Base-by-base conservation (phyloP, 2,329 filamentous ascomycete species). In the Fusarium humuli region DNA sequence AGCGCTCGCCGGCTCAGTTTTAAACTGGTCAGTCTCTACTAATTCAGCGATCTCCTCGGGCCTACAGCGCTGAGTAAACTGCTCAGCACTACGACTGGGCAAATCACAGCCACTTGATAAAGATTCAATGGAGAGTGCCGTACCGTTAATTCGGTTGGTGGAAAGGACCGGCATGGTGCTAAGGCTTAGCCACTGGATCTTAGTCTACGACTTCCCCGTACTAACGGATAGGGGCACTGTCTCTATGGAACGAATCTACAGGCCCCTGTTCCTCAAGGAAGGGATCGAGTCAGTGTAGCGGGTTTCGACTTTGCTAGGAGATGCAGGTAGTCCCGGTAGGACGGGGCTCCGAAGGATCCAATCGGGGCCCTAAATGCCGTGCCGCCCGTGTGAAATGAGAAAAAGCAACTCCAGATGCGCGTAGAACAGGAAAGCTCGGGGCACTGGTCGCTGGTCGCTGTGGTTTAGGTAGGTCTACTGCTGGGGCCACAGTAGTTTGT, bases 121-220 rank as follows among this genome's bases (percentile, higher is more conserved):
- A 11, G 10, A 13, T 27, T 11, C 8, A 16, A 20, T 29, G 23
- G 7, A 41, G 23, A 53, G 27, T n/a, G 32, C 32, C 23, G 49
- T 25, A 10, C 27, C 23, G 23, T 20, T 41, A 6, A 25, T 41
- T n/a, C 22, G 34, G 23, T 37, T 23, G 34, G 23, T 37, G 23
- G 14, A 13, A 23, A 20, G 41, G 34, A 42, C 49, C 37, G n/a
- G 49, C 37, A 16, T 34, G 23, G 41, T 53, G 23, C 34, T 53
- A 42, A 53, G 49, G 30, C 49, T 41, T 53, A 53, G 49, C 34
- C 23, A 40, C 37, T 27, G 34, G 49, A 7, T 53, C n/a, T 53
- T 42, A 53, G 49, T 27, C 34, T 37, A 6, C 34, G 34, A 37
- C 34, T 53, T n/a, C 49, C 46, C 34, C 32, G 18, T 37, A 18